Conservation (phyloP, 129 eudicot genomes). For the Calendula officinalis region DNA sequence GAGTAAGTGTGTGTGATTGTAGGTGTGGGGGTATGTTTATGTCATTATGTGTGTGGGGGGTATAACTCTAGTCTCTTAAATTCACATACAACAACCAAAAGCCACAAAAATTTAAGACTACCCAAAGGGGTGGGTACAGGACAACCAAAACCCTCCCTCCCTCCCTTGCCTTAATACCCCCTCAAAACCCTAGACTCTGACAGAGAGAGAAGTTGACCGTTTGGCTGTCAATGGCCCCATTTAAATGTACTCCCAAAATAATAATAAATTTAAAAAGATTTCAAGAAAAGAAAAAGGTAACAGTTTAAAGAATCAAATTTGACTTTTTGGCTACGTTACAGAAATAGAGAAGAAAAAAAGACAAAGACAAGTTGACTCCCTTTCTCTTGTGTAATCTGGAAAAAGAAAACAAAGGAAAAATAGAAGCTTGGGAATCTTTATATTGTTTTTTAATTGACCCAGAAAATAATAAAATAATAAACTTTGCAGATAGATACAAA, state of each 20-base stretch:
- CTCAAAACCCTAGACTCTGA: constrained; percentile 42
- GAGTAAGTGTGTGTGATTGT: background rate
- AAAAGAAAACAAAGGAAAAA: constrained; percentile 20
- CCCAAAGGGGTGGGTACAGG: constrained; percentile 55
- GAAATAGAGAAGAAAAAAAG: constrained; percentile 18
- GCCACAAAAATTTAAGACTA: constrained; percentile 50
- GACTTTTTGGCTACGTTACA: constrained; percentile 39
- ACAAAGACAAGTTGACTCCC: constrained; percentile 45
- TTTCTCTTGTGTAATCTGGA: constrained; percentile 21
- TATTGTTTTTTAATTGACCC: constrained; percentile 24
- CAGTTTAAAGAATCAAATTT: constrained; percentile 18
- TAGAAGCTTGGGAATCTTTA: constrained; percentile 23
- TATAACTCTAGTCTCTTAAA: constrained; percentile 32
- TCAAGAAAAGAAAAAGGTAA: constrained; percentile 23
- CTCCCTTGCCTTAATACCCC: constrained; percentile 29
- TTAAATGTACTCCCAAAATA: constrained; percentile 30
- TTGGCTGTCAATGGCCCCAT: constrained; percentile 49
- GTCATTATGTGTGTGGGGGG: constrained; percentile 8
- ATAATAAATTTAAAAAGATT: constrained; percentile 11
- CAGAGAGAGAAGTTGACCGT: constrained; percentile 36
- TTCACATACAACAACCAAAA: constrained; percentile 61
- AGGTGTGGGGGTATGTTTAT: constrained; percentile 12
- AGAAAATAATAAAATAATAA: constrained; percentile 20
- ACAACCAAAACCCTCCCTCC: constrained; percentile 49
- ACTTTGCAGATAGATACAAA: constrained; percentile 50